A percentile compares a stretch with the other conserved stretches of the same genome.
Evolutionary conservation across 2,329 filamentous ascomycete species (phyloP).

Genomic region (Xylogone sp.): DNA sequence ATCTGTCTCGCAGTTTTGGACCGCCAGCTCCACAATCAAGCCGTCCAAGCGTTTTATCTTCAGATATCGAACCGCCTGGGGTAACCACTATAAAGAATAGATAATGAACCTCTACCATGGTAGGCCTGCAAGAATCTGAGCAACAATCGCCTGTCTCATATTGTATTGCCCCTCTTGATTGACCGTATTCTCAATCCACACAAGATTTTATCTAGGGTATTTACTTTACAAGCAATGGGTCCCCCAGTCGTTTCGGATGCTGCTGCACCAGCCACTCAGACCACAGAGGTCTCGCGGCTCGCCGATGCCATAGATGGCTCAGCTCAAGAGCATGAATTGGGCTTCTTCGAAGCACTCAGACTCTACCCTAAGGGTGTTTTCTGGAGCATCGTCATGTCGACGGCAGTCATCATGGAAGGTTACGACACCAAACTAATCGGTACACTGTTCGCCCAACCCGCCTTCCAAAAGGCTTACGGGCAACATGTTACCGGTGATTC

Average conservation of each 20-base stretch:
- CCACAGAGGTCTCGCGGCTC: background rate
- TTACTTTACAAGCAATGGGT: too few relatives aligned
- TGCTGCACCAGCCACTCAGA: background rate
- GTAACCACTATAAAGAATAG: background rate
- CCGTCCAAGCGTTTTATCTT: background rate
- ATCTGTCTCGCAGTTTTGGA: too few relatives aligned
- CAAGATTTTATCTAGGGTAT: too few relatives aligned
- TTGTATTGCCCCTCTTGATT: too few relatives aligned
- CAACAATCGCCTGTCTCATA: background rate
- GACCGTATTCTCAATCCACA: too few relatives aligned
- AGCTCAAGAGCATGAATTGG: constrained; percentile 1
- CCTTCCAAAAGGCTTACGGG: constrained; percentile 27
- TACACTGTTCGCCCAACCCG: constrained; percentile 30
- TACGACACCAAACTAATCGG: constrained; percentile 31
- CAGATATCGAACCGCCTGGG: background rate
- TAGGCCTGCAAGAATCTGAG: background rate
- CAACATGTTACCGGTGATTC: constrained; percentile 16
- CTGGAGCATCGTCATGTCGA: constrained; percentile 30
- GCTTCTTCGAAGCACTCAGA: constrained; percentile 1
- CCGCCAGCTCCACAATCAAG: too few relatives aligned
- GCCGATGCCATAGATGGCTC: constrained; percentile 2
- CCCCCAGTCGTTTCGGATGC: background rate
- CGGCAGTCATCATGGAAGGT: constrained; percentile 32
- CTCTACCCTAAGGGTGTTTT: constrained; percentile 5
- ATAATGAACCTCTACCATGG: background rate